Evolutionary conservation across 2,329 filamentous ascomycete species (phyloP).

Genomic region (Thelonectria olida): DNA sequence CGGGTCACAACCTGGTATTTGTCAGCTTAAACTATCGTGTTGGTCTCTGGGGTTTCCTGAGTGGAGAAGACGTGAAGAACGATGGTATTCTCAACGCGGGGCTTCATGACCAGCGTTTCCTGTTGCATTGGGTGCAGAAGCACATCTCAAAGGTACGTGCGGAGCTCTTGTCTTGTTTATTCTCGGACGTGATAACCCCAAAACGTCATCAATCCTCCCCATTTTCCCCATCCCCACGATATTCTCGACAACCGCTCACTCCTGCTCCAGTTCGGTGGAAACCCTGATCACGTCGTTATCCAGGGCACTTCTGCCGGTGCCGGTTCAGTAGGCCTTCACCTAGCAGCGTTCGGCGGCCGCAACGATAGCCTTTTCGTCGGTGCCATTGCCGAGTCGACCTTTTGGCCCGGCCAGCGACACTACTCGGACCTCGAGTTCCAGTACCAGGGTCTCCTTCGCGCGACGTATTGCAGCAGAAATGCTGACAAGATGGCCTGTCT

Average conservation of each 20-base stretch:
- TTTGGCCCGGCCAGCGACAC: slow-evolving; percentile 58
- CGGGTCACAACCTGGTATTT: slow-evolving; percentile 58
- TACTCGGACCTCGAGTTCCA: slow-evolving; percentile 58
- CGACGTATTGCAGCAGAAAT: slow-evolving; percentile 48
- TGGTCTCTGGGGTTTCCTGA: slow-evolving; percentile 69
- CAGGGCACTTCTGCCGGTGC: slow-evolving; percentile 69
- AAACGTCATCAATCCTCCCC: too few species aligned
- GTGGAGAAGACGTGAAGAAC: slow-evolving; percentile 61
- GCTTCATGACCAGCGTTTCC: slow-evolving; percentile 69
- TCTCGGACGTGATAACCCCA: too few species aligned
- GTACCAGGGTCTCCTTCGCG: slow-evolving; percentile 49
- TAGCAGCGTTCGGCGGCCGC: slow-evolving; percentile 56
- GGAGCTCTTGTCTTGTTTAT: too few species aligned
- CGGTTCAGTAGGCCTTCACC: slow-evolving; percentile 64
- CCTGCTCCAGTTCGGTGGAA: slow-evolving; percentile 65
- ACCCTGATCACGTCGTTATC: slow-evolving; percentile 67
- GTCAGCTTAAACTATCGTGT: slow-evolving; percentile 73
- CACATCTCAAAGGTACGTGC: too few species aligned
- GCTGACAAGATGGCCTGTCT: slow-evolving; percentile 53
- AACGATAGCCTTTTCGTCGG: slow-evolving; percentile 57
- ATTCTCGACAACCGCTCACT: too few species aligned
- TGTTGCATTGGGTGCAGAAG: slow-evolving; percentile 68
- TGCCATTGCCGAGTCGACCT: slow-evolving; percentile 57
- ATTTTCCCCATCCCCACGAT: too few species aligned
- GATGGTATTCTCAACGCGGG: slow-evolving; percentile 71